These are phyloP conservation scores for Haplographium delicatum DNA, from an alignment of 495 filamentous ascomycete species.

Conservation along the genomic window DNA sequence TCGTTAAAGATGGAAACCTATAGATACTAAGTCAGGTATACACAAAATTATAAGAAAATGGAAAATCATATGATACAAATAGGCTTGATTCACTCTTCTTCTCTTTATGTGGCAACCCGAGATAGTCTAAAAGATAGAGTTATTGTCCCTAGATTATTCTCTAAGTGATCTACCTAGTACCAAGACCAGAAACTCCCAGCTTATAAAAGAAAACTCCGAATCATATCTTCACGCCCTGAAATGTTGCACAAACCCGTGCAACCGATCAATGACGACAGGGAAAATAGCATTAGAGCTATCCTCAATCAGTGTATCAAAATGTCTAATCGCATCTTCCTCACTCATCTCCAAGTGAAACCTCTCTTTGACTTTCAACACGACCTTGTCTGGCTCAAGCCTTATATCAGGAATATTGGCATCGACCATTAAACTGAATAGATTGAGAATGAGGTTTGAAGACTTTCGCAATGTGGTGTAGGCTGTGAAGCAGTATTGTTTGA, in stretches of 20 bases:
- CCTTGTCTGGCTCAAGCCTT: constrained; percentile 84
- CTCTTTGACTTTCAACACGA: constrained; percentile 90
- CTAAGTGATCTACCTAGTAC: no score
- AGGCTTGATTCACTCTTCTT: no score
- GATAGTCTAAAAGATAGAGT: no score
- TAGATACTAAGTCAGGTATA: no score
- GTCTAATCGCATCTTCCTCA: constrained; percentile 87
- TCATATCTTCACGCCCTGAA: constrained; percentile 59
- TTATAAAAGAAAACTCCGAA: no score
- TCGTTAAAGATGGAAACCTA: no score
- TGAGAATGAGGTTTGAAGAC: constrained; percentile 84
- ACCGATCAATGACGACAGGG: constrained; percentile 87
- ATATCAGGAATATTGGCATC: constrained; percentile 97
- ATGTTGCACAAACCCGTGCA: constrained; percentile 91
- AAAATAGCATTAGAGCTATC: constrained; percentile 84
- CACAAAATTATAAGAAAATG: no score
- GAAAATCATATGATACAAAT: no score
- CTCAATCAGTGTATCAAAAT: constrained; percentile 82
- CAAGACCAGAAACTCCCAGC: no score
- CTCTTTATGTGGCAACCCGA: no score
- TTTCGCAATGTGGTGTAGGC: constrained; percentile 90
- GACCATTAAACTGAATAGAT: constrained; percentile 93
- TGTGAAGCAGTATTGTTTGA: constrained; percentile 93
- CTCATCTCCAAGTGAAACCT: constrained; percentile 86
- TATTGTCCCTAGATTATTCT: no score